A percentile compares a stretch with the other conserved stretches of the same genome.
phyloP scores from a whole-genome alignment of 2,329 filamentous ascomycete genomes.

The Elsinoe ampelina region DNA sequence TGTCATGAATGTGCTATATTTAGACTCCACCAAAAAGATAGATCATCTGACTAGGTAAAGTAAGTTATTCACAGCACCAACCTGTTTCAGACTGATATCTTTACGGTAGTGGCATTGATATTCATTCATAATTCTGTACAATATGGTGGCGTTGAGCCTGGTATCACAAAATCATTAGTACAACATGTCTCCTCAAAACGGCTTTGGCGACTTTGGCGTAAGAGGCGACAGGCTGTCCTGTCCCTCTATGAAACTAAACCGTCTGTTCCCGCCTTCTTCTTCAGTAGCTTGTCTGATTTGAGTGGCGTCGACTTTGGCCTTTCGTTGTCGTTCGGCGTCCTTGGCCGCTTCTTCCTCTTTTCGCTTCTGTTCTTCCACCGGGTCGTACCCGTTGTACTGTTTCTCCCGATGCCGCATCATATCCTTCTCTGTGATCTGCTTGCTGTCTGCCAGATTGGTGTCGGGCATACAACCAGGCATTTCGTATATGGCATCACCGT shows the following conservation, averaged over 20 bases:
- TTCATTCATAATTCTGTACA: conserved; percentile 5
- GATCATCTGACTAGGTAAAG: background rate
- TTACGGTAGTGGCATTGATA: background rate
- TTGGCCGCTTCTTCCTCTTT: background rate
- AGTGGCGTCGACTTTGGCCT: background rate
- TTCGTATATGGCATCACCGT: conserved; percentile 36
- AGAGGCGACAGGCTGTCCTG: conserved; percentile 5
- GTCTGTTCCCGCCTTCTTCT: conserved; percentile 11
- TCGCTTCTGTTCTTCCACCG: conserved; percentile 10
- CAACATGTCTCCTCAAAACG: background rate
- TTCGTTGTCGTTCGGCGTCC: background rate
- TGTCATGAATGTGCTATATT: conserved; percentile 6
- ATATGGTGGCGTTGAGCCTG: background rate
- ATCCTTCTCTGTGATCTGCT: conserved; percentile 40
- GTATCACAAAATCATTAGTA: conserved; percentile 5
- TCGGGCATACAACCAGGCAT: conserved; percentile 49
- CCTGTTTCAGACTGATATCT: background rate
- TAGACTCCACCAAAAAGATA: background rate
- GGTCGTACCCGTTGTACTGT: conserved; percentile 38
- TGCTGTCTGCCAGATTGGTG: conserved; percentile 41
- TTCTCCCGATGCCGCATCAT: conserved; percentile 37
- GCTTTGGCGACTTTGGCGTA: background rate
- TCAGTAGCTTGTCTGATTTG: conserved; percentile 13
- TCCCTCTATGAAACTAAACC: conserved; percentile 11
- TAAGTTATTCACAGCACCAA: background rate